Percentiles rank a stretch among this genome's conserved stretches.
phyloP scores from a whole-genome alignment of 805 yeast species.

The Tetrapisispora pingtungensis region DNA sequence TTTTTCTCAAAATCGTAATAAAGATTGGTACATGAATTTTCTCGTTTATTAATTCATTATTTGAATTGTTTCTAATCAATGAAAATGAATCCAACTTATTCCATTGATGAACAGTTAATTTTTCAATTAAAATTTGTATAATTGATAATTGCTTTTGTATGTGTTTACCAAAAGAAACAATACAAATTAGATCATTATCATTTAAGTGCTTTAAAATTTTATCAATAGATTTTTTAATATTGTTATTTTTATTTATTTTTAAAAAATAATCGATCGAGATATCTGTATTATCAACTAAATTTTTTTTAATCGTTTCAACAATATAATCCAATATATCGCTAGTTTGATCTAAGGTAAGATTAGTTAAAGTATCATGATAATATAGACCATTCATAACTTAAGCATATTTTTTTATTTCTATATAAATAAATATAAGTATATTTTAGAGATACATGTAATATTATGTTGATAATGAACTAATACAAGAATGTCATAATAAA shows the following conservation, averaged over 20 bases:
- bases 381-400: background rate
- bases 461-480: too few species aligned
- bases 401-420: too few species aligned
- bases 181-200: background rate
- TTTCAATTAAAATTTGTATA: constrained; percentile 12
- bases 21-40: background rate
- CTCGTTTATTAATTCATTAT: background rate
- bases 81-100: constrained; percentile 9
- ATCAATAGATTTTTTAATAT: constrained; percentile 12
- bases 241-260: constrained; percentile 13
- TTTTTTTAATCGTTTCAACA: background rate
- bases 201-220: constrained; percentile 3
- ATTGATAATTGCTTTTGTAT: constrained; percentile 18
- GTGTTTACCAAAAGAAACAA: constrained; percentile 19
- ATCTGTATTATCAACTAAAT: background rate
- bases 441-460: too few species aligned
- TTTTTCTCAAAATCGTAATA: background rate
- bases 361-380: background rate
- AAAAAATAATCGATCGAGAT: background rate
- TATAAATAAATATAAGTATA: too few species aligned
- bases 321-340: background rate
- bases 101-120: constrained; percentile 8
- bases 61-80: background rate
- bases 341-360: background rate
- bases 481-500: too few species aligned